Evolutionary conservation across 371 early-diverging fungal genomes (phyloP), one percentile per base, ranked within the genome.

Genomic region (Actinomortierella ambigua): DNA sequence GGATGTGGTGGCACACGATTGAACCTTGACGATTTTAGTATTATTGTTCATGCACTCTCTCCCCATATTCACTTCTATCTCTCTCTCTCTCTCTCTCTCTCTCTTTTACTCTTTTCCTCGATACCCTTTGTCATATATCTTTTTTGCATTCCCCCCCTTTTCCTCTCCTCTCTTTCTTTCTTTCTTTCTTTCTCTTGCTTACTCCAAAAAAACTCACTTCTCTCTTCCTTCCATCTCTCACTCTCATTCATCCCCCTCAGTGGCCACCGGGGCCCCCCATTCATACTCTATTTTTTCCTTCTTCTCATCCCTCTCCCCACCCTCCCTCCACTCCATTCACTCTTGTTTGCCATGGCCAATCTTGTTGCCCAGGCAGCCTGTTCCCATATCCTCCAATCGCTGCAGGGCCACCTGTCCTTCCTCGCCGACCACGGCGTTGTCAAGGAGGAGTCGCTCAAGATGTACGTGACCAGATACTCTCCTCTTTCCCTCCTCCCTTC

Each of bases 311-410:
- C 39, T 22, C n/a, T 2, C 14, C 46, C 59, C 52, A 22, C 29
- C 53, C 2, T 20, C 54, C 43, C 18, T 24, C 13, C 27, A 24
- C 27, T 17, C 20, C 5, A 27, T 23, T n/a, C n/a, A 24, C 26
- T 8, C 26, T 15, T 39, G 8, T 46, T 22, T 17, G 44, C 48
- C 59, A 58, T 70, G 71, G 29, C 53, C n/a, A 28, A 28, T 39
- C 28, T 53, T 22, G 20, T 26, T 20, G 65, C 62, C 20, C 42
- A 70, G 18, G 71, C 71, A 43, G 71, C 71, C 14, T 70, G 57
- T 40, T 65, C 65, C 24, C 71, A 70, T 58, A 70, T 70, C 39
- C 42, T 70, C 47, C 65, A 70, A 46, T 47, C 71, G 41, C 65
- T 70, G 18, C 71, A 70, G 40, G 57, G 65, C 55, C 65, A 70